Base-by-base conservation (phyloP, 2,329 filamentous ascomycete species). In the Pseudocercospora eumusae region DNA sequence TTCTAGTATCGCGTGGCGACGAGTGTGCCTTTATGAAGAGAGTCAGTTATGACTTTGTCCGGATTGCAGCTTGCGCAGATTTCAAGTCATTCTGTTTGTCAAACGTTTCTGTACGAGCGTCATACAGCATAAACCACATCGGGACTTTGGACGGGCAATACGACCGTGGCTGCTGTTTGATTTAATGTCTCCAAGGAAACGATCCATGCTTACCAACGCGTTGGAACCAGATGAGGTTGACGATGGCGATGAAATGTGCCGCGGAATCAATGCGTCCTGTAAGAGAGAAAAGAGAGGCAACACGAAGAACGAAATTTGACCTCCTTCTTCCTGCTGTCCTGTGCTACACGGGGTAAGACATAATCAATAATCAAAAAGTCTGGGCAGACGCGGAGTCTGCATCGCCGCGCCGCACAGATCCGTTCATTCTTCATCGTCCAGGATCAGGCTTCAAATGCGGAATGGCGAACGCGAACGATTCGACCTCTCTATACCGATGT, bases 401-500 rank as follows among this genome's bases (percentile, higher is more conserved):
- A 45, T 45, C 42, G n/a, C 42, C 42, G 45, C 42, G n/a, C 42
- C 42, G 45, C 45, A 50, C 45, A 50, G 45, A 25, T 36, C 27
- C 21, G 50, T 52, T 23, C 47, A 6, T 21, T 9, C 27, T 28
- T 28, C 49, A 53, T 53, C 21, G 8, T 53, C 49, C 49, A 31
- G 49, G 49, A 52, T 52, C 49, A 52, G n/a, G 49, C 25, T 18
- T 28, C 44, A 13, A 52, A 28, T 25, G 13, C 20, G 25, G 47
- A n/a, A 13, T 18, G 21, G 15, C 23, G 21, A 52, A n/a, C 21
- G 47, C 25, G 47, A 52, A 40, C 52, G 52, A 54, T 54, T 54
- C n/a, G 52, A 15, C 6, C 7, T 21, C 11, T 10, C 20, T 25
- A 47, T 25, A 25, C 21, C 8, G 18, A 47, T 47, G 21, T 15